Base-by-base conservation (phyloP, 2,329 filamentous ascomycete genomes). In the Mycocentrospora acerina region DNA sequence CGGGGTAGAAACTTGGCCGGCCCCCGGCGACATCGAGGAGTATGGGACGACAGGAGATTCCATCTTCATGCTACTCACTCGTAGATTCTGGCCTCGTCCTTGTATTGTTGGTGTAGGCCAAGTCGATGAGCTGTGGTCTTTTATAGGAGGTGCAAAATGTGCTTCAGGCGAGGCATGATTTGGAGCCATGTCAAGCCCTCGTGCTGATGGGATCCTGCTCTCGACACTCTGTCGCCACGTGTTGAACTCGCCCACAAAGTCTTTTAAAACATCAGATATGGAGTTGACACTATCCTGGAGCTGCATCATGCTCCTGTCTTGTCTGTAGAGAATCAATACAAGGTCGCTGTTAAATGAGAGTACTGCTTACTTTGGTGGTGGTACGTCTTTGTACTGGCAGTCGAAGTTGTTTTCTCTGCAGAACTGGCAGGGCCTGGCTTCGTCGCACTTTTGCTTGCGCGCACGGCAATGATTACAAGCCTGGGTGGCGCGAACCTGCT, bases 321-420 rank as follows among this genome's bases (percentile, higher is more conserved):
- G 67, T 37, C 64, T 66, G 40, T 32, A 29, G 32, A 44, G 13
- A 45, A 60, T 60, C 42, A 61, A 52, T 35, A 35, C 16, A 15
- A 35, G 28, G 31, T 16, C 24, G 19, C 11, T 24, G 22, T 31
- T 38, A n/a, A 28, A 29, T 14, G 24, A 9, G 19, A 15, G 16
- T 9, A 24, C 30, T 34, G 48, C 85, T 65, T 76, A 95, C 88
- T 94, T 91, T 61, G 94, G 93, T 12, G 89, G 89, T 15, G 89
- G 86, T 5, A 93, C 86, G 60, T 96, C 90, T 51, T 90, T 83
- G 67, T 96, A 97, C 66, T 88, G 84, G 72, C 93, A 98, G 36
- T 83, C 78, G 22, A 89, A 77, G 51, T 80, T 83, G 63, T 94
- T 94, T 53, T 97, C 90, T 56, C 85, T 86, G 66, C 93, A 98